Base-by-base conservation (phyloP, 202 grass and related monocot species). In the Cymbopogon flexuosus region DNA sequence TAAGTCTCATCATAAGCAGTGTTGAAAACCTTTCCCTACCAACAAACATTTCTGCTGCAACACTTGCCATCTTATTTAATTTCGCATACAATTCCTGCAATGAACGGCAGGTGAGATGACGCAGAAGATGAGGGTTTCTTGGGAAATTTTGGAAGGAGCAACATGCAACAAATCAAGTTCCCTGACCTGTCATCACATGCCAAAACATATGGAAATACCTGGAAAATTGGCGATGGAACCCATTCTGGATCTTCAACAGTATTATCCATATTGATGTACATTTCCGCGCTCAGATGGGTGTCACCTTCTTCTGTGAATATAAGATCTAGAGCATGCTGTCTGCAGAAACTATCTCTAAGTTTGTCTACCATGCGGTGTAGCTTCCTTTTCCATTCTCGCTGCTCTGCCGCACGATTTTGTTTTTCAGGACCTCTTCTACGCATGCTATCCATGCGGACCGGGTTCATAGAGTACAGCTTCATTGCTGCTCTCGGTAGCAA, bases 271-370 rank as follows among this genome's bases (percentile, higher is more conserved):
- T 63, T 84, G 37, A 98, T 91, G 75, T 98, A 95, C 90, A 93
- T 98, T 76, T 98, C 92, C 86, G 92, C 78, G 42, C 84, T 87
- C 69, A 98, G 80, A 88, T 87, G 18, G 34, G 82, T 88, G 43
- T 88, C 96, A 31, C 90, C 90, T 72, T 98, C 96, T 77, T 98
- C 96, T 1, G 90, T 93, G 70, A 98, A 98, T 87, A 98, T 95
- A 88, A 98, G 96, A 79, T 93, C 92, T 71, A 93, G 92, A 72
- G 96, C 90, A 72, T 98, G 90, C 57, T 90, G 90, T 81, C 82
- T 88, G 80, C 92, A 95, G 77, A 98, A 98, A 79, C 86, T 94
- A 70, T 94, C 90, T 79, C 86, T 88, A 79, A 98, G 81, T 65
- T 91, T 92, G 61, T 93, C 92, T 60, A 94, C 86, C 4, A 79